Evolutionary conservation across 1,284 basidiomycete species (phyloP), one percentile per base, ranked within the genome.

Genomic region (Tilletiopsis washingtonensis): DNA sequence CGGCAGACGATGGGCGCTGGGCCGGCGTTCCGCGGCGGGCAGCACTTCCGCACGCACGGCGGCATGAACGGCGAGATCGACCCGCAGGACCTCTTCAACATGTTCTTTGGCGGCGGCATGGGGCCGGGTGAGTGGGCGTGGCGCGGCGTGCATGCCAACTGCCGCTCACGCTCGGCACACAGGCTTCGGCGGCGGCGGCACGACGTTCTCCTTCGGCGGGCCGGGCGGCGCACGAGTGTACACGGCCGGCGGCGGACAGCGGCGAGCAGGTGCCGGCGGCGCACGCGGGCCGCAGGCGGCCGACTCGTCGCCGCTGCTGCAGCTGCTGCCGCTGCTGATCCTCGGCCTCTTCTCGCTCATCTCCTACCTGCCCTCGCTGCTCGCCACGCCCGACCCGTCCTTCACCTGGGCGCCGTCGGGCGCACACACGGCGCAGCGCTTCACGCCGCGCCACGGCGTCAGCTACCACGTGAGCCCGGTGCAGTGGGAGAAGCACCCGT

Each of bases 41-140:
- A 32, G 37, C 12, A 40, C 34, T 77, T 77, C 39, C 44, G 56
- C 27, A 14, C 46, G 37, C 26, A 47, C n/a, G 75, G 78, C 39
- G 78, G 78, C 4, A 77, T 69, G 19, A 27, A 40, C 34, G 56
- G 53, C 25, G 91, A 96, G 71, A 79, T 98, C 62, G 90, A 87
- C 53, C 90, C 93, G 1, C 90, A 96, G 75, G 93, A 98, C 58
- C 72, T 98, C 47, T 98, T 98, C 79, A 93, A 96, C 71, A 91
- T 94, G 87, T 97, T 98, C 81, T 98, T 98, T 73, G 91, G 88
- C 20, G 84, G 85, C 17, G 83, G 79, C 12, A 78, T 78, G 47
- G 75, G 75, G 27, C 62, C 63, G 25, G 76, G 73, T 74, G 51
- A 44, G 49, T 53, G n/a, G n/a, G n/a, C n/a, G n/a, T n/a, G 9